Conservation (phyloP, 495 filamentous ascomycete genomes). For the Penicillium soppii region DNA sequence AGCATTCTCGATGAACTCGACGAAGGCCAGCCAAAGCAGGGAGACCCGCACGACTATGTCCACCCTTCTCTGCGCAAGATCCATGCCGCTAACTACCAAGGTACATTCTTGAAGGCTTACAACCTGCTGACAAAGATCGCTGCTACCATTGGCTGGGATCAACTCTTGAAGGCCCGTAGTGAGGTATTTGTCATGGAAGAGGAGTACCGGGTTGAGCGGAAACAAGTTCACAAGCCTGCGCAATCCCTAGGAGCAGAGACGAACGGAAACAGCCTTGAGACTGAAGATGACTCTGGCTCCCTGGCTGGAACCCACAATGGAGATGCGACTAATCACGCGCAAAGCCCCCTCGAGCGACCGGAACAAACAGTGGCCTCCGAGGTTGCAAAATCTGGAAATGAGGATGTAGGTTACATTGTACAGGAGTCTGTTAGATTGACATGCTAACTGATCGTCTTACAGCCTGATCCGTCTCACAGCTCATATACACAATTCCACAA, state of each 20-base stretch:
- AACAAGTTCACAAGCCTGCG: slow-evolving; percentile 56
- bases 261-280: slow-evolving; percentile 38
- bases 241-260: slow-evolving; percentile 46
- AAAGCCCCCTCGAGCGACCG: slow-evolving; percentile 68
- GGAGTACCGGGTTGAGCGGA: slow-evolving; percentile 90
- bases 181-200: slow-evolving; percentile 99
- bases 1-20: slow-evolving; percentile 95
- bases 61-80: slow-evolving; percentile 85
- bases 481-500: slow-evolving; percentile 77
- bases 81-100: slow-evolving; percentile 83
- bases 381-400: slow-evolving; percentile 73
- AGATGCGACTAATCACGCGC: slow-evolving; percentile 36
- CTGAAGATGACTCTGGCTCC: slow-evolving; percentile 37
- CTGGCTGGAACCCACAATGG: slow-evolving; percentile 39
- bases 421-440: background rate
- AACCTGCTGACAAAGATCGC: slow-evolving; percentile 91
- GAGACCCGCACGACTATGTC: slow-evolving; percentile 71
- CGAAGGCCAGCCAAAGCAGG: slow-evolving; percentile 75
- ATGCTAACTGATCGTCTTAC: slow-evolving; percentile 12
- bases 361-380: slow-evolving; percentile 79
- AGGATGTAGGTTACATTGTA: slow-evolving; percentile 61
- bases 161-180: slow-evolving; percentile 86
- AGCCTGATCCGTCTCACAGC: slow-evolving; percentile 48
- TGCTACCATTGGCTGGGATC: slow-evolving; percentile 95
- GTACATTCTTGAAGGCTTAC: slow-evolving; percentile 94